Conservation (phyloP, 768 basidiomycete genomes). For the Termitomyces heimii region DNA sequence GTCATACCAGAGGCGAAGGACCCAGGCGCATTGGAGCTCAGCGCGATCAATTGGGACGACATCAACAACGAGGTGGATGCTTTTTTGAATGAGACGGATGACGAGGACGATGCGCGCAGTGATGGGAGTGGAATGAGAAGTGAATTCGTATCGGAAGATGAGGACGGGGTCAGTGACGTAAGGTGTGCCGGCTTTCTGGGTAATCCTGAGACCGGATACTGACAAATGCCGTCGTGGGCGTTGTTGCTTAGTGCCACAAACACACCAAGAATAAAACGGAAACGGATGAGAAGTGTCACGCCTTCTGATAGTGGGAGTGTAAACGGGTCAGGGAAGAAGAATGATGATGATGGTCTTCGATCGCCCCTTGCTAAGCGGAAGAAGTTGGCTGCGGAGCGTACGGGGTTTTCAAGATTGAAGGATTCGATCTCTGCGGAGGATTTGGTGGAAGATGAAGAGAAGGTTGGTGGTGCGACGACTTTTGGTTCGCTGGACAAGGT, state of each 20-base stretch:
- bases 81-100: conserved; percentile 77
- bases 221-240: neutral
- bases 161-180: conserved; percentile 42
- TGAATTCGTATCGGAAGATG: conserved; percentile 44
- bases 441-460: conserved; percentile 20
- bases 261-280: conserved; percentile 48
- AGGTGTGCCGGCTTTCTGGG: conserved; percentile 17
- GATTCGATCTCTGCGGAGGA: conserved; percentile 58
- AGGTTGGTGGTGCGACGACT: conserved; percentile 10
- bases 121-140: conserved; percentile 40
- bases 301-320: conserved; percentile 49
- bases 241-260: conserved; percentile 28
- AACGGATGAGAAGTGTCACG: conserved; percentile 67
- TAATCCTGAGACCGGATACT: neutral
- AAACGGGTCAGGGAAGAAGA: conserved; percentile 26
- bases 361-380: conserved; percentile 81
- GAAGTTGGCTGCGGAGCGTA: conserved; percentile 62
- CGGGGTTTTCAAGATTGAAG: conserved; percentile 63
- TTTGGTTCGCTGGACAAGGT: conserved; percentile 9
- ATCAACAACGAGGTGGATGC: conserved; percentile 86
- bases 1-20: conserved; percentile 24
- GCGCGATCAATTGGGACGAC: conserved; percentile 73
- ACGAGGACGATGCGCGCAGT: conserved; percentile 42
- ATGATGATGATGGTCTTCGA: conserved; percentile 39
- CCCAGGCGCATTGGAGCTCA: conserved; percentile 39